Evolutionary conservation across 2,329 filamentous ascomycete genomes (phyloP).

Genomic region (Ceratocystis albifundus): DNA sequence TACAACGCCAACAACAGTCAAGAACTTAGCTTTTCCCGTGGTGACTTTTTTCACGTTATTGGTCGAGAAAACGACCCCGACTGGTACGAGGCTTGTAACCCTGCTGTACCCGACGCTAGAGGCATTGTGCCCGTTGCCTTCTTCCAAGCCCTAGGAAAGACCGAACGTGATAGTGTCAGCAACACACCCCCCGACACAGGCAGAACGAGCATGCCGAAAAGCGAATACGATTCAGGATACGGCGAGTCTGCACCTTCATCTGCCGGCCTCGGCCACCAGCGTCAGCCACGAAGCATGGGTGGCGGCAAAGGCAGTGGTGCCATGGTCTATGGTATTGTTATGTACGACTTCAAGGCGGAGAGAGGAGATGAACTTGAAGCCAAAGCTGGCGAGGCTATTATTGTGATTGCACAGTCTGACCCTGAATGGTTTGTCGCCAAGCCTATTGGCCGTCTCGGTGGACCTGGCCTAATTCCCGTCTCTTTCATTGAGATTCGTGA

Average conservation of each 20-base stretch:
- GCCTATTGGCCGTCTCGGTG: constrained; percentile 92
- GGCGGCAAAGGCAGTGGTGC: constrained; percentile 40
- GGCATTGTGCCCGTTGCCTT: constrained; percentile 88
- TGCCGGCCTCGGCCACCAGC: constrained; percentile 29
- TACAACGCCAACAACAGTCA: constrained; percentile 66
- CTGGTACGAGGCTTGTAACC: constrained; percentile 99
- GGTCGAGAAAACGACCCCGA: constrained; percentile 85
- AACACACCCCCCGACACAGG: constrained; percentile 45
- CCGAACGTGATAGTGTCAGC: constrained; percentile 68
- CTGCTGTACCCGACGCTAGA: constrained; percentile 70
- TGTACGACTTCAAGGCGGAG: constrained; percentile 94
- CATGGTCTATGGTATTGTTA: constrained; percentile 93
- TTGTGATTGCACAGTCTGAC: constrained; percentile 96
- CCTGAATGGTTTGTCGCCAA: constrained; percentile 99
- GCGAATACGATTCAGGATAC: constrained; percentile 84
- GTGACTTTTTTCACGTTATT: constrained; percentile 97
- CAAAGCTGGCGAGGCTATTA: constrained; percentile 89
- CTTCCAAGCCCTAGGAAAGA: constrained; percentile 86
- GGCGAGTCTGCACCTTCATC: constrained; percentile 39
- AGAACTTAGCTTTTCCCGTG: constrained; percentile 82
- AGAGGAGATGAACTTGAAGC: constrained; percentile 92
- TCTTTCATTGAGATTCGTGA: constrained; percentile 95
- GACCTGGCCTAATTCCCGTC: constrained; percentile 88
- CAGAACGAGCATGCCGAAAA: constrained; percentile 34
- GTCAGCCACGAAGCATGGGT: constrained; percentile 39